Evolutionary conservation across 176 grass and related monocot species (phyloP), one percentile per base, ranked within the genome.

Genomic region (Zizania latifolia): DNA sequence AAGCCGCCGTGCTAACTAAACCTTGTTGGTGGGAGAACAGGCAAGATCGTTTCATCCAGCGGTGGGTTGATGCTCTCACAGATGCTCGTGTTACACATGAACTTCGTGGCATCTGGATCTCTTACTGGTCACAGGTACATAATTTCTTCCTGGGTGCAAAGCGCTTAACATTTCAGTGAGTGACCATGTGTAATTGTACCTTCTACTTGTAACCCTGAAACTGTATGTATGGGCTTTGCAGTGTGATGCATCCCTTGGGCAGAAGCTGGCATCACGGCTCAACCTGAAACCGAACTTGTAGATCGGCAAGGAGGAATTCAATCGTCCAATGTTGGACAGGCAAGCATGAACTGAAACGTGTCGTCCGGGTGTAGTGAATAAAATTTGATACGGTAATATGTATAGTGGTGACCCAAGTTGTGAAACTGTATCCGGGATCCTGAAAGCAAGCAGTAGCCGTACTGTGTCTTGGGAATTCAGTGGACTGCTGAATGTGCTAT

Each of bases 91-190:
- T 87, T 4, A 96, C 93, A 19, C 93, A 96, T 22, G 89, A 92
- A 35, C 85, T 92, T 17, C 78, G 43, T 24, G 84, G 71, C 41
- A 90, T 96, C 69, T 96, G 93, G 93, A 70, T 96, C 44, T 81
- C 75, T 27, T 92, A 96, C 56, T 96, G 84, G 93, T 92, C 87
- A 21, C 78, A 92, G 89, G 93, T 96, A 77, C 44, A 34, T 70
- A 60, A 6, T 56, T 78, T 38, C 15, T 53, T 8, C 32, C 23
- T 0, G 0, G 27, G n/a, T 53, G 11, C 59, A 10, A 57, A 71
- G 8, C 30, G 2, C 17, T 16, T 35, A 10, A 5, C 51, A 38
- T 30, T 58, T 45, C 9, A 12, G 2, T 14, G 8, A 45, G 27
- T 23, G 2, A 57, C 19, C 37, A 58, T 34, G 14, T 36, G 59